phyloP scores from a whole-genome alignment of 768 basidiomycete species.

The Boletales sp. region DNA sequence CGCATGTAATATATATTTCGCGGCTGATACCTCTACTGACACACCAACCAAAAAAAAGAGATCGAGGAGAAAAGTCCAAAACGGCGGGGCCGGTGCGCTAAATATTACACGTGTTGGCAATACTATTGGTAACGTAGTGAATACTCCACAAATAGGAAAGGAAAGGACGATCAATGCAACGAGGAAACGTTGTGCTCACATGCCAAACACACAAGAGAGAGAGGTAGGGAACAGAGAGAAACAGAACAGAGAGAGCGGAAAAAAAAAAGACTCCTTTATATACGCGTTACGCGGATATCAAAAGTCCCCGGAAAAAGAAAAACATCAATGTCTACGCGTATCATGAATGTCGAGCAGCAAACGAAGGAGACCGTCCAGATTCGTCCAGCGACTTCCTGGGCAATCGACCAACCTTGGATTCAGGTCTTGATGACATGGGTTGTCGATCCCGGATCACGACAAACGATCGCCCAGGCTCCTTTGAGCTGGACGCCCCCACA shows the following conservation, averaged over 20 bases:
- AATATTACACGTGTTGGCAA: conserved; percentile 28
- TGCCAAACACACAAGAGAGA: conserved; percentile 3
- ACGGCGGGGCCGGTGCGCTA: conserved; percentile 15
- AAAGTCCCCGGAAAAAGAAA: conserved; percentile 1
- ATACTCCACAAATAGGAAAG: conserved; percentile 8
- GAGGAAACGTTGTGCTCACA: conserved; percentile 3
- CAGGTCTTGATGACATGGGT: conserved; percentile 34
- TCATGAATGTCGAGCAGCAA: conserved; percentile 28
- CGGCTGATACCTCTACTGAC: conserved; percentile 13
- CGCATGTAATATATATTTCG: conserved; percentile 19
- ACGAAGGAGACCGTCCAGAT: conserved; percentile 22
- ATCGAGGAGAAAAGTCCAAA: conserved; percentile 12
- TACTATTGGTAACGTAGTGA: conserved; percentile 23
- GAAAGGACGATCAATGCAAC: conserved; percentile 11
- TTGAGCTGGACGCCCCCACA: conserved; percentile 29
- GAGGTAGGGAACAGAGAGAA: not conserved
- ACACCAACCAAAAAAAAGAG: conserved; percentile 9
- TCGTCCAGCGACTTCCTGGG: conserved; percentile 30
- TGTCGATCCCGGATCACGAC: conserved; percentile 64
- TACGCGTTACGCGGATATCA: conserved; percentile 14
- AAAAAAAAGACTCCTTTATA: conserved; percentile 1
- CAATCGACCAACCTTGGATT: conserved; percentile 19
- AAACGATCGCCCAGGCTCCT: conserved; percentile 52
- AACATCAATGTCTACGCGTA: not conserved
- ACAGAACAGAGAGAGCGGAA: not conserved